phyloP scores from a whole-genome alignment of 768 basidiomycete genomes.

The Auricularia sp. region DNA sequence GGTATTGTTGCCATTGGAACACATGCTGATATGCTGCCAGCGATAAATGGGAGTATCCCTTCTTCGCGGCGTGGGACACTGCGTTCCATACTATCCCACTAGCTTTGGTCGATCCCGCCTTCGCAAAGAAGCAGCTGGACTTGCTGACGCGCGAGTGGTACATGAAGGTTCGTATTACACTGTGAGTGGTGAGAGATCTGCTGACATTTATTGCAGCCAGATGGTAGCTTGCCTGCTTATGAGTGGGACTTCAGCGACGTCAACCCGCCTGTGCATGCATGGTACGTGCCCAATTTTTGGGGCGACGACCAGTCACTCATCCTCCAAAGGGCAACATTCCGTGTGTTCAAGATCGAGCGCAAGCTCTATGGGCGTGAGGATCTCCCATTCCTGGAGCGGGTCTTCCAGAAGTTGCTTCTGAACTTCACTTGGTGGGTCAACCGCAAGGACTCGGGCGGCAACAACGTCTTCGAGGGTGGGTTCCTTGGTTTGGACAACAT shows the following conservation, averaged over 20 bases:
- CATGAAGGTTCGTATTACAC: slow-evolving; percentile 19
- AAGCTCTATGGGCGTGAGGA: slow-evolving; percentile 90
- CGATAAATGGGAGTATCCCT: slow-evolving; percentile 91
- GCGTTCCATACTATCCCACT: slow-evolving; percentile 99
- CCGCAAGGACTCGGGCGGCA: slow-evolving; percentile 88
- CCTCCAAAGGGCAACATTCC: slow-evolving; percentile 64
- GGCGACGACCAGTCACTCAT: no score
- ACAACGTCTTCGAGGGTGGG: slow-evolving; percentile 97
- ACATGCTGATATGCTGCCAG: slow-evolving; percentile 6
- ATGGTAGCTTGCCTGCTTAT: slow-evolving; percentile 96
- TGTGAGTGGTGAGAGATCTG: no score
- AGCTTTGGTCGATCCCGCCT: slow-evolving; percentile 87
- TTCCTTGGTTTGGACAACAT: slow-evolving; percentile 98
- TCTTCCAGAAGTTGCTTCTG: slow-evolving; percentile 92
- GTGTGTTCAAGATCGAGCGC: slow-evolving; percentile 98
- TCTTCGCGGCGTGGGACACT: slow-evolving; percentile 97
- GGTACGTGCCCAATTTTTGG: slow-evolving; percentile 24
- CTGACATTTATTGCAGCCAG: slow-evolving; percentile 59
- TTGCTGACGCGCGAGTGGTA: slow-evolving; percentile 97
- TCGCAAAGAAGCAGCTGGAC: slow-evolving; percentile 97
- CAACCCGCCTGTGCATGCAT: slow-evolving; percentile 98
- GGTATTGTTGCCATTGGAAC: neutral
- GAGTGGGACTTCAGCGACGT: slow-evolving; percentile 99
- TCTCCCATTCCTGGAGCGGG: slow-evolving; percentile 84
- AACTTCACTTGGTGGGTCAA: slow-evolving; percentile 99